Conservation (phyloP, 208 protist species). For the Tritrichomonas musculus region DNA sequence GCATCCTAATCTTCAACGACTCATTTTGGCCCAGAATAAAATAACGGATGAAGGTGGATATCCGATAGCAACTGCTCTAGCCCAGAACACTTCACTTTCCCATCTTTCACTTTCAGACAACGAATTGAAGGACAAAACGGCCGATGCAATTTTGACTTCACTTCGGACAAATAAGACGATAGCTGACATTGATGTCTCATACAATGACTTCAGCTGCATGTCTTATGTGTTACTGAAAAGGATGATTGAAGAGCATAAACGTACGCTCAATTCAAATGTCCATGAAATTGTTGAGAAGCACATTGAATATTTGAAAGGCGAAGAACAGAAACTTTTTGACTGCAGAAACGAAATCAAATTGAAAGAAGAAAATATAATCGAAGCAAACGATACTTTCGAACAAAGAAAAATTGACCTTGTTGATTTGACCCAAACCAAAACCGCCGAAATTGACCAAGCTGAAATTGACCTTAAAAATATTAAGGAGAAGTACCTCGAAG, state of each 20-base stretch:
- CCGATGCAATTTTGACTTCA: neutral
- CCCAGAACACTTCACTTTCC: neutral
- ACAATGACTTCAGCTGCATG: neutral
- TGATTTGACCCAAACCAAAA: neutral
- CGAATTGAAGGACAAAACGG: slow-evolving; percentile 4
- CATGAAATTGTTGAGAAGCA: neutral
- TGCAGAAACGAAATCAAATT: neutral
- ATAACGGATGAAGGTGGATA: neutral
- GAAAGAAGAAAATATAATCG: neutral
- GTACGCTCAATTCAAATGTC: neutral
- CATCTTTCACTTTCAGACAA: neutral
- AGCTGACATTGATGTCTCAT: neutral
- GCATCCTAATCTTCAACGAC: neutral
- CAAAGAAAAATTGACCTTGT: neutral
- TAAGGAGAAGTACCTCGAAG: neutral
- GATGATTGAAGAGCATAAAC: neutral
- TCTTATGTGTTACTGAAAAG: neutral
- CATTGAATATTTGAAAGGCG: neutral
- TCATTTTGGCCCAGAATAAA: neutral
- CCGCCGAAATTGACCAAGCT: neutral
- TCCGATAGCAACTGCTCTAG: neutral
- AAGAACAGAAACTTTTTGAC: neutral
- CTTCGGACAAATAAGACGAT: neutral
- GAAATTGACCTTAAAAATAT: neutral
- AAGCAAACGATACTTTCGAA: neutral